Percentiles rank a stretch among this genome's conserved stretches.
Evolutionary conservation across 139 green algal species (phyloP).

Genomic region (Desmodesmus armatus): DNA sequence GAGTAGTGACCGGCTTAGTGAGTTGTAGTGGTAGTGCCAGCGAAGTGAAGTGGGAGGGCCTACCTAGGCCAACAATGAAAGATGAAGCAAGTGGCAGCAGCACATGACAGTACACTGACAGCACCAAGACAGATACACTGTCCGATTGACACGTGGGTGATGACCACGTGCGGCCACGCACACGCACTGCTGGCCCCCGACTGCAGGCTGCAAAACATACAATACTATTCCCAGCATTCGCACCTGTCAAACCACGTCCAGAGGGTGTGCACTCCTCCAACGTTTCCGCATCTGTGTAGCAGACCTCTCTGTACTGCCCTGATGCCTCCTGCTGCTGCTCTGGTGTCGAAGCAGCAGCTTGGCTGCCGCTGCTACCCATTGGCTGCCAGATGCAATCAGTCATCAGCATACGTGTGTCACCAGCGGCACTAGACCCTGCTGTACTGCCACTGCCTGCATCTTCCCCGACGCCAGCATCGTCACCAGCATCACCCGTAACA

Average conservation of each 20-base stretch:
- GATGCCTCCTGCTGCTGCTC: slow-evolving; percentile 12
- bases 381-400: slow-evolving; percentile 14
- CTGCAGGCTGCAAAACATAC: neutral
- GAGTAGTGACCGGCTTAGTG: neutral
- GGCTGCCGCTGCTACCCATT: neutral
- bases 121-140: neutral
- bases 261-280: neutral
- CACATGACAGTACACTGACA: neutral
- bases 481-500: neutral
- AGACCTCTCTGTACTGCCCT: neutral
- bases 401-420: neutral
- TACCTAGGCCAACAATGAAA: too few relatives aligned
- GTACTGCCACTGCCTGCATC: neutral
- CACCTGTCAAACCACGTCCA: neutral
- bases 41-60: too few relatives aligned
- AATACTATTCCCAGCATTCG: neutral
- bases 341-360: neutral
- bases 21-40: too few relatives aligned
- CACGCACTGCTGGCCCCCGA: neutral
- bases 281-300: neutral
- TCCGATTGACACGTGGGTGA: neutral
- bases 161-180: neutral
- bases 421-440: neutral
- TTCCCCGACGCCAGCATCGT: neutral
- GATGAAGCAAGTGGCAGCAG: neutral